Evolutionary conservation across 345 rosid genomes (phyloP), one percentile per base, ranked within the genome.

Genomic region (Linum lewisii): DNA sequence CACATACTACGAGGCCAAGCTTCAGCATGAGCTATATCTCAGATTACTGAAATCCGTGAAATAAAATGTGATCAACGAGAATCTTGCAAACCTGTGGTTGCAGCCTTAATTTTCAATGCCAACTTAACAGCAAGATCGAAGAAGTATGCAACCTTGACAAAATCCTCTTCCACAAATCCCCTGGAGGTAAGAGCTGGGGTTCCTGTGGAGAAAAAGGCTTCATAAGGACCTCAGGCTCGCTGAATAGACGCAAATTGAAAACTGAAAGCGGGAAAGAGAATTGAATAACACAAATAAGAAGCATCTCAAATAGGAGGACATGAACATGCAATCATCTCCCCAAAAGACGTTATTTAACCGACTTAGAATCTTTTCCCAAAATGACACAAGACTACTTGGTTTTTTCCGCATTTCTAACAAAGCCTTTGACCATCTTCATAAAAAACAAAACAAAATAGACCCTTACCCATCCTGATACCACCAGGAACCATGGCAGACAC

Each of bases 401-500:
- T 26, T 26, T 26, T 2, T 6, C 32, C 32, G 6, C 32, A 26
- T 26, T 26, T 26, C 3, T 6, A 26, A 26, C 32, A 26, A 26
- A 15, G 16, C 45, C 45, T 15, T 10, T 38, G 9, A 10, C 45
- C 45, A 38, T 38, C 45, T 38, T 13, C 37, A 60, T 4, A 51
- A 47, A 20, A 2, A 25, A 24, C 13, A 16, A 50, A 25, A 16
- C 59, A 23, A 3, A 42, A 68, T 51, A 53, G 68, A 56, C 37
- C 64, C 60, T 66, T 79, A 92, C 99, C 99, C 99, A 93, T 93
- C 72, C 99, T 81, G 73, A 93, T 93, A 81, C 99, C 99, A 61
- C 99, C 99, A 26, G 99, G 99, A 73, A 93, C 99, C 99, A 93
- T 93, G 58, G 99, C 99, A 66, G 99, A 93, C 69, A 93, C 99